Percentiles rank a stretch among this genome's conserved stretches.
Evolutionary conservation across 106 monocot species (phyloP).

Genomic region (Posidonia australis): DNA sequence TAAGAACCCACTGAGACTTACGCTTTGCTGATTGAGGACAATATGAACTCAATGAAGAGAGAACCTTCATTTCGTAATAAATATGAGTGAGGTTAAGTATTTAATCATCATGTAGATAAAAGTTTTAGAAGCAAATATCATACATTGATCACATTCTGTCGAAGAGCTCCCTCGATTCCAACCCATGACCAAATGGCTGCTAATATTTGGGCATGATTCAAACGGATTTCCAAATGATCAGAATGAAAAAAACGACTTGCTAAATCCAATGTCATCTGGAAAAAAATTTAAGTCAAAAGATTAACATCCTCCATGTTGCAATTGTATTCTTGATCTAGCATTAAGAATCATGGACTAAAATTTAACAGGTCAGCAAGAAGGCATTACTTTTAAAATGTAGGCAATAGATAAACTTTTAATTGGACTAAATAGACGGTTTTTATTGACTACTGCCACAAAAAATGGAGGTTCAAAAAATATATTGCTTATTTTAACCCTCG

Average conservation of each 20-base stretch:
- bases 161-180: slow-evolving; percentile 40
- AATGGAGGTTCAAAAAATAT: too few relatives aligned
- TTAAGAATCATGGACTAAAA: too few relatives aligned
- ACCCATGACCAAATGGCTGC: slow-evolving; percentile 88
- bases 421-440: too few relatives aligned
- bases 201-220: slow-evolving; percentile 72
- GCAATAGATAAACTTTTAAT: too few relatives aligned
- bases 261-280: slow-evolving; percentile 68
- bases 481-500: too few relatives aligned
- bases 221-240: slow-evolving; percentile 51
- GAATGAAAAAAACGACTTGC: slow-evolving; percentile 36
- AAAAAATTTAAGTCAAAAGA: slow-evolving; percentile 3
- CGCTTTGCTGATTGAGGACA: slow-evolving; percentile 65
- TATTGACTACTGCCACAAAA: too few relatives aligned
- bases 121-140: neutral
- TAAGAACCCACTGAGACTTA: slow-evolving; percentile 73
- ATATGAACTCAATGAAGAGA: slow-evolving; percentile 58
- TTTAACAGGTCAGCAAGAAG: too few relatives aligned
- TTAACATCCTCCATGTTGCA: neutral
- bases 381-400: too few relatives aligned
- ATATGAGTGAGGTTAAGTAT: neutral
- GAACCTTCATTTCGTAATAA: slow-evolving; percentile 38
- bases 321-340: neutral
- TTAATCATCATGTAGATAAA: neutral
- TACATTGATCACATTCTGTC: slow-evolving; percentile 86